A percentile compares a stretch with the other conserved stretches of the same genome.
These are phyloP conservation scores for Saccharomyces eubayanus DNA, from an alignment of 805 yeast genomes.

Conservation along the genomic window DNA sequence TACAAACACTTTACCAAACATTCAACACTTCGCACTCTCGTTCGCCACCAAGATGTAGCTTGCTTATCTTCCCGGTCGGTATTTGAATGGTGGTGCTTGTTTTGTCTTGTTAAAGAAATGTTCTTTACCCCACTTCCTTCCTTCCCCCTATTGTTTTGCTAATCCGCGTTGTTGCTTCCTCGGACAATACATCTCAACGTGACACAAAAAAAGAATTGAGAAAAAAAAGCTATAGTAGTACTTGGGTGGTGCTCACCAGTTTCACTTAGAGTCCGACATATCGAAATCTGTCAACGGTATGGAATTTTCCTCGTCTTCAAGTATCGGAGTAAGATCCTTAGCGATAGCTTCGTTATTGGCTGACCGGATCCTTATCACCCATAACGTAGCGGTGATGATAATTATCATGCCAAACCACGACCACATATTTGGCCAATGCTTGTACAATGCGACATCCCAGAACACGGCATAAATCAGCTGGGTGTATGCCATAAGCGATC, in stretches of 20 bases:
- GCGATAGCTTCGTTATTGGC: slow-evolving; percentile 5
- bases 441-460: slow-evolving; percentile 67
- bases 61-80: background rate
- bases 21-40: background rate
- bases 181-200: background rate
- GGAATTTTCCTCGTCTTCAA: background rate
- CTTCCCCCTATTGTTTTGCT: background rate
- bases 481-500: slow-evolving; percentile 66
- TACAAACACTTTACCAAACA: background rate
- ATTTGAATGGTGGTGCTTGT: background rate
- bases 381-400: slow-evolving; percentile 56
- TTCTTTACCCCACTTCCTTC: background rate
- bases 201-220: background rate
- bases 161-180: background rate
- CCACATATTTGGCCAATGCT: slow-evolving; percentile 61
- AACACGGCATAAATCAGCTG: slow-evolving; percentile 70
- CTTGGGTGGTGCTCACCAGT: background rate
- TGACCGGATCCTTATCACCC: slow-evolving; percentile 49
- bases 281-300: background rate
- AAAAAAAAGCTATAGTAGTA: background rate
- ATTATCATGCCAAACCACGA: slow-evolving; percentile 62
- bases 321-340: background rate
- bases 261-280: background rate
- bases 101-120: background rate
- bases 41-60: background rate